These are phyloP conservation scores for Cicer bijugum DNA, from an alignment of 306 rosid genomes.

Conservation along the genomic window DNA sequence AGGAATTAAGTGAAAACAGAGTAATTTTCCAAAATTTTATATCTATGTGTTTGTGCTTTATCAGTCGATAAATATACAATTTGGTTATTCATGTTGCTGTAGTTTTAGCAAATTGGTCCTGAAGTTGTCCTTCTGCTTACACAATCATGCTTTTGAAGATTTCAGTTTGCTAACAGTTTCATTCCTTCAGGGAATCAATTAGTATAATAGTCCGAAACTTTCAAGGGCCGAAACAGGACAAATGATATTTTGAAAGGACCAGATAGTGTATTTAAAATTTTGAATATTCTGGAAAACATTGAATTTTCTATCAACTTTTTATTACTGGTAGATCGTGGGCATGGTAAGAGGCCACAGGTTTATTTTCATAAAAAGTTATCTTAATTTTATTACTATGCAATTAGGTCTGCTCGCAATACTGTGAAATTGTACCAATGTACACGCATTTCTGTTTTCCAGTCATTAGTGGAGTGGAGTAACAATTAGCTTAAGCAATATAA, in stretches of 20 bases:
- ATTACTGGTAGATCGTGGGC: not conserved
- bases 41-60: too few relatives aligned
- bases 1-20: too few relatives aligned
- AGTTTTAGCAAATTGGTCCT: too few relatives aligned
- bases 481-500: not conserved
- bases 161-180: not conserved
- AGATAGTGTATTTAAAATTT: not conserved
- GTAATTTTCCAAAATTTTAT: too few relatives aligned
- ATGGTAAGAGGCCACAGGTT: not conserved
- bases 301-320: not conserved
- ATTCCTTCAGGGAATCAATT: not conserved
- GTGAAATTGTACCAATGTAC: not conserved
- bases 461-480: not conserved
- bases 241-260: not conserved
- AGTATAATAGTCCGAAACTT: not conserved
- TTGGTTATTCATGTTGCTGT: not conserved
- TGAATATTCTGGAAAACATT: too few relatives aligned
- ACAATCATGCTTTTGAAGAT: not conserved
- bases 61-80: too few relatives aligned
- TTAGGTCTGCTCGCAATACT: not conserved
- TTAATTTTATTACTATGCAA: slow-evolving; percentile 2
- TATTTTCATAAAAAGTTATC: not conserved
- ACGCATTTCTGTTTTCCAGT: not conserved
- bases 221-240: not conserved
- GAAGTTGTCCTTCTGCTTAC: not conserved